Evolutionary conservation across 805 yeast genomes (phyloP), one percentile per base, ranked within the genome.

Genomic region (Naumovozyma castellii): DNA sequence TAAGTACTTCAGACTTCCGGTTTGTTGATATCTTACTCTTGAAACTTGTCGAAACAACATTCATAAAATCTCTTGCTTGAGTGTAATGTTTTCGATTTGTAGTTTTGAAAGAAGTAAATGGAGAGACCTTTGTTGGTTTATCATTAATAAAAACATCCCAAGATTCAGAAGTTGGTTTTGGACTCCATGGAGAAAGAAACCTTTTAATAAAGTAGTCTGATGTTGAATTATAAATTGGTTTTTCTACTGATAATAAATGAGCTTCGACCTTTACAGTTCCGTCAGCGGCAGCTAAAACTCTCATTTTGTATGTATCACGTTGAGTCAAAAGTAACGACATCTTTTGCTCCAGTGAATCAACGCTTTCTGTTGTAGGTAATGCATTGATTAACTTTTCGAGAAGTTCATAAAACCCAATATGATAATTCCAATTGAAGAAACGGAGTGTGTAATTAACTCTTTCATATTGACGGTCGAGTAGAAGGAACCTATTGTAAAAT

Each of bases 101-200:
- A 0, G 97, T 90, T 57, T 90, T 90, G 63, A 87, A 82, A 3
- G 94, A 80, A 0, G 95, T 85, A 60, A 83, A 84, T 2, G 84
- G 84, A 2, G 94, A 75, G 1, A 76, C 71, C 34, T 70, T 47
- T 1, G 73, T 68, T 1, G 76, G 67, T 22, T 67, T 59, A 0
- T 65, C 53, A 54, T 83, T 90, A 3, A 87, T 51, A 50, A 75
- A 77, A 0, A 86, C 76, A 16, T 69, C 73, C 78, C 83, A 87
- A 0, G 59, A 42, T 8, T 43, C 39, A 1, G 54, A 46, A 1
- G 61, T 51, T 0, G 45, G 36, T 12, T 53, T 47, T 39, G 47
- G 43, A 53, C 50, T 57, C 39, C 48, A n/a, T n/a, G 64, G 38
- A 34, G 38, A 27, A 46, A 53, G 14, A 52, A 46, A 19, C 46